These are phyloP conservation scores for Suhomyces pyralidae DNA, from an alignment of 805 yeast genomes.

Conservation along the genomic window DNA sequence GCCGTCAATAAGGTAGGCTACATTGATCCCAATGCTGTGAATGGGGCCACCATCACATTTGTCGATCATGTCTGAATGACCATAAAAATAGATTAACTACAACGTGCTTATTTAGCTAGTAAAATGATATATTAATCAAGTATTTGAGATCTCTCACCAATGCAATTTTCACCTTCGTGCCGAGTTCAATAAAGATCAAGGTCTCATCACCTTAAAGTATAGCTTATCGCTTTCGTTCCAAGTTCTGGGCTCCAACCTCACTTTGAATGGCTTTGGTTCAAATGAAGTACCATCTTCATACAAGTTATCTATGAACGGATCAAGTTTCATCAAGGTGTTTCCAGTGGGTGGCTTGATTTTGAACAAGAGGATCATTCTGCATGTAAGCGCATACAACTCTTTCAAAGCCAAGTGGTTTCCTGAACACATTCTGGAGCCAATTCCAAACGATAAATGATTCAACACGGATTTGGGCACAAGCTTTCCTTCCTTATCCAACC, in stretches of 20 bases:
- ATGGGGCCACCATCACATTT: not conserved
- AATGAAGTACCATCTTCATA: conserved; percentile 60
- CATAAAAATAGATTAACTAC: not conserved
- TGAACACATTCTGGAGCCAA: conserved; percentile 70
- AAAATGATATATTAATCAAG: not conserved
- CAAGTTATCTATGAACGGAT: conserved; percentile 51
- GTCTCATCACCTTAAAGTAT: conserved; percentile 7
- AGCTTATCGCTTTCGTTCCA: conserved; percentile 18
- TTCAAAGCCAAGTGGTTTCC: conserved; percentile 63
- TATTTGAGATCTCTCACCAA: no score
- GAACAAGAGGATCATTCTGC: conserved; percentile 52
- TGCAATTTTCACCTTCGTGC: no score
- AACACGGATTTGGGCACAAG: conserved; percentile 11
- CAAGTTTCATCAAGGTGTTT: conserved; percentile 36
- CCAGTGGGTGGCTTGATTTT: conserved; percentile 44
- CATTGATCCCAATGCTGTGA: conserved; percentile 46
- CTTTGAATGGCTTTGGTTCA: conserved; percentile 49
- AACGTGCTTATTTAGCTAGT: not conserved
- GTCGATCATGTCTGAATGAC: not conserved
- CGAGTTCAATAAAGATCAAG: no score
- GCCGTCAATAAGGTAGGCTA: conserved; percentile 57
- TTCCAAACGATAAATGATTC: conserved; percentile 61
- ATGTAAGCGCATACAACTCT: conserved; percentile 58
- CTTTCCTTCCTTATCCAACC: conserved; percentile 30
- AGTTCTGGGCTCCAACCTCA: conserved; percentile 21